Base-by-base conservation (phyloP, 2,329 filamentous ascomycete species). In the Hypoxylon sp. region DNA sequence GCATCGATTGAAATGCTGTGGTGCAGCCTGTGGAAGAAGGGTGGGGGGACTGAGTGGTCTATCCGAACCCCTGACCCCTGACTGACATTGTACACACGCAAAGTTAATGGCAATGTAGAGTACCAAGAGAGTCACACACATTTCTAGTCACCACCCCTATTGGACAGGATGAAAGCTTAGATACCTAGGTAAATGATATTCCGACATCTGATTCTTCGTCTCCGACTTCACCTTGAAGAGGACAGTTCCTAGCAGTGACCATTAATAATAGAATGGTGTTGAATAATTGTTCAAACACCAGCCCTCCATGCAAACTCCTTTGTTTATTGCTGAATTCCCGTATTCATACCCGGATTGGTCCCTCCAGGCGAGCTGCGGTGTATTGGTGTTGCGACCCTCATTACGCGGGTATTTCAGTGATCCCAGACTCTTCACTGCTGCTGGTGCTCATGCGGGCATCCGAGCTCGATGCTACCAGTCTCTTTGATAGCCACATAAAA, bases 401-500 rank as follows among this genome's bases (percentile, higher is more conserved):
- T 66, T 70, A 61, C 64, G 55, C 58, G 58, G 68, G 61, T 69
- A 69, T 56, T 63, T 65, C 67, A 60, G 61, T 63, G 26, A 69
- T 66, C 57, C 52, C 62, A 53, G 42, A 26, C 52, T 64, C 58
- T 54, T 63, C 50, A 63, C 63, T 62, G 66, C 40, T 50, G 44
- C 54, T 65, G 60, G 54, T 64, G 55, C 57, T 65, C 61, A 70
- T 70, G 68, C 68, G 65, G 59, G 65, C 60, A 68, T 60, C 68
- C 68, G 68, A 60, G n/a, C 50, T 62, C 24, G 50, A 62, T 70
- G 60, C 65, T 66, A 68, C 68, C 62, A 57, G 61, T 60, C 56
- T 68, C 54, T 59, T 64, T 68, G 56, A 64, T 68, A 66, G 57
- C 61, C 65, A 64, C 65, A 60, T 57, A 54, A 60, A 64, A 51